Evolutionary conservation across 148 eudicot genomes (phyloP).

Genomic region (Chenopodium formosanum): DNA sequence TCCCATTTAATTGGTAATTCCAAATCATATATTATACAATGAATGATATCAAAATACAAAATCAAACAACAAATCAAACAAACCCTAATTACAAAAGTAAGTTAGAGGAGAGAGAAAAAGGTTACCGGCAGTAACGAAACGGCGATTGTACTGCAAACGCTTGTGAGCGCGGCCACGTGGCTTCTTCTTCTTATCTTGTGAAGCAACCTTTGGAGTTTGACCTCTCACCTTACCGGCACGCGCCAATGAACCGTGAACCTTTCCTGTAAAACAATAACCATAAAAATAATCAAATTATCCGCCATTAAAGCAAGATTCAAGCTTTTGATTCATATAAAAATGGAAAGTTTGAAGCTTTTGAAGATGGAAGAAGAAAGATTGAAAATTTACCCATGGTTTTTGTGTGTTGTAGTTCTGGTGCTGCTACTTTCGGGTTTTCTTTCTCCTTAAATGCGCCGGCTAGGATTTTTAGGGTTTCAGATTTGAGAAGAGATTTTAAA

Average conservation of each 20-base stretch:
- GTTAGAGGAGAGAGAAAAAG: neutral
- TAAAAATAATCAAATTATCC: neutral
- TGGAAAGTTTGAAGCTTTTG: neutral
- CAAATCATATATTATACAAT: too few relatives aligned
- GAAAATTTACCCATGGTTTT: conserved; percentile 9
- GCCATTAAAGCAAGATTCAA: neutral
- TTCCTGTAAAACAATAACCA: conserved; percentile 37
- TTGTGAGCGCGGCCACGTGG: conserved; percentile 96
- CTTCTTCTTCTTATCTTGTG: conserved; percentile 96
- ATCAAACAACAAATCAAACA: neutral
- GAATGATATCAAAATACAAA: neutral
- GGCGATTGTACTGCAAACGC: conserved; percentile 84
- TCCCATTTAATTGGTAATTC: too few relatives aligned
- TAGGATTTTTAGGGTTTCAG: neutral
- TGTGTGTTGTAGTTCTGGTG: neutral
- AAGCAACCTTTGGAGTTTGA: conserved; percentile 82
- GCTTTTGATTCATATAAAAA: neutral
- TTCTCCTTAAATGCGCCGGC: neutral
- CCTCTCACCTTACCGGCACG: conserved; percentile 99
- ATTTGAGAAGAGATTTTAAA: neutral
- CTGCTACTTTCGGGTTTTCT: neutral
- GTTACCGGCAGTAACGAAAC: conserved; percentile 88
- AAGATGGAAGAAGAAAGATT: neutral
- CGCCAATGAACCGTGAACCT: conserved; percentile 94
- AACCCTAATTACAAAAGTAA: neutral